phyloP scores from a whole-genome alignment of 208 protist genomes.

The Wallacemonas sp. region DNA sequence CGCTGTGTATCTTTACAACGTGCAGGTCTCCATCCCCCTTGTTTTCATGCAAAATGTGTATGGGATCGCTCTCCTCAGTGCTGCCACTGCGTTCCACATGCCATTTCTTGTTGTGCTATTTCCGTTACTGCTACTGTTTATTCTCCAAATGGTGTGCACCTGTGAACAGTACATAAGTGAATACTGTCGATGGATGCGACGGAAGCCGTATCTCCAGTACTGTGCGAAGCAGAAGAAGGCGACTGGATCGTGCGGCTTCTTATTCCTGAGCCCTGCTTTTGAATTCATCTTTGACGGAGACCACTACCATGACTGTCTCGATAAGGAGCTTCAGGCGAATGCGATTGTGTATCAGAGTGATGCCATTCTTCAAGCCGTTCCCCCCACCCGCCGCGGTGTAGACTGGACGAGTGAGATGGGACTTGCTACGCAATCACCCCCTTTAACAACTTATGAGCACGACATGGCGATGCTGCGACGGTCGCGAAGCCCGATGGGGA shows the following conservation, averaged over 20 bases:
- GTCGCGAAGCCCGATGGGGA: background rate
- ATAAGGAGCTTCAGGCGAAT: constrained; percentile 6
- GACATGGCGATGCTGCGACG: constrained; percentile 9
- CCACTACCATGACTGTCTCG: background rate
- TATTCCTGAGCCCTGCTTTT: constrained; percentile 2
- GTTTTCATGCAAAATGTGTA: constrained; percentile 60
- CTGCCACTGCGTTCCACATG: constrained; percentile 58
- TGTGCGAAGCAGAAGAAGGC: background rate
- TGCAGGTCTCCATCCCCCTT: constrained; percentile 47
- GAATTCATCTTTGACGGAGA: constrained; percentile 11
- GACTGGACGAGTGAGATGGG: background rate
- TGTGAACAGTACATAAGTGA: constrained; percentile 39
- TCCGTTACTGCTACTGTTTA: constrained; percentile 32
- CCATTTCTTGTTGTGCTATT: constrained; percentile 59
- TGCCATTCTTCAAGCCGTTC: too few species aligned
- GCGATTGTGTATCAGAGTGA: constrained; percentile 2
- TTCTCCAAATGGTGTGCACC: constrained; percentile 34
- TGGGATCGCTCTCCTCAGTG: constrained; percentile 45
- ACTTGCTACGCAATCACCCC: background rate
- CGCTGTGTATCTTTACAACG: constrained; percentile 49
- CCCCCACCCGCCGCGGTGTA: background rate
- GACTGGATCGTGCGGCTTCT: background rate
- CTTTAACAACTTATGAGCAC: background rate
- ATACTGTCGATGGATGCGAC: constrained; percentile 32
- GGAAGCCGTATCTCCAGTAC: constrained; percentile 8